phyloP scores from a whole-genome alignment of 768 basidiomycete genomes.

The Stropharia rugosoannulata region DNA sequence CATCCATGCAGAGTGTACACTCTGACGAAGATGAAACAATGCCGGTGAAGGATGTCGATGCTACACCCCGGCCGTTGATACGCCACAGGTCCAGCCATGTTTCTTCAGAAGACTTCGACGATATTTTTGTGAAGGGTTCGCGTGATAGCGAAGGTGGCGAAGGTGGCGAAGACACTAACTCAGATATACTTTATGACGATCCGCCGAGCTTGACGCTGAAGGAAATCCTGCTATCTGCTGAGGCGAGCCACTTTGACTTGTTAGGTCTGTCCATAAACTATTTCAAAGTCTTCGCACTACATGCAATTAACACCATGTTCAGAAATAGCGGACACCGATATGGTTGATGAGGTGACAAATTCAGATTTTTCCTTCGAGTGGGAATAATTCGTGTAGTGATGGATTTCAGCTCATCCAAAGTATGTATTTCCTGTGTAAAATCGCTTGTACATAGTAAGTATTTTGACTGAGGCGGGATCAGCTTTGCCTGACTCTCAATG shows the following conservation, averaged over 20 bases:
- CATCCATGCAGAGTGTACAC: neutral
- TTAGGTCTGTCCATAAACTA: constrained; percentile 24
- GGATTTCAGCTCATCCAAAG: neutral
- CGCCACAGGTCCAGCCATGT: neutral
- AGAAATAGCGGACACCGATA: constrained; percentile 6
- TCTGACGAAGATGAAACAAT: neutral
- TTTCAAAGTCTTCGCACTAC: neutral
- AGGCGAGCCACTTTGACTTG: constrained; percentile 37
- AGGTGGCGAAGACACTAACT: constrained; percentile 16
- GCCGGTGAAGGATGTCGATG: constrained; percentile 3
- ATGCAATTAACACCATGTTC: neutral
- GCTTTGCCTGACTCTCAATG: no score
- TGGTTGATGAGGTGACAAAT: constrained; percentile 3
- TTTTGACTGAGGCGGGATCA: no score
- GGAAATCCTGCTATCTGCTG: constrained; percentile 42
- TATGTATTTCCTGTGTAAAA: neutral
- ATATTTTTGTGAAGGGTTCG: neutral
- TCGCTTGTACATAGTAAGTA: no score
- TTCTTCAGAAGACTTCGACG: neutral
- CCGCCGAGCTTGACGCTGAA: constrained; percentile 47
- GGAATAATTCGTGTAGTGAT: constrained; percentile 3
- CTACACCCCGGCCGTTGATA: constrained; percentile 8
- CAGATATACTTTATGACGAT: constrained; percentile 31
- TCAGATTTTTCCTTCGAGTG: constrained; percentile 11
- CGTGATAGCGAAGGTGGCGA: neutral